Evolutionary conservation across 768 basidiomycete species (phyloP).

Genomic region (Pisolithus sp.): DNA sequence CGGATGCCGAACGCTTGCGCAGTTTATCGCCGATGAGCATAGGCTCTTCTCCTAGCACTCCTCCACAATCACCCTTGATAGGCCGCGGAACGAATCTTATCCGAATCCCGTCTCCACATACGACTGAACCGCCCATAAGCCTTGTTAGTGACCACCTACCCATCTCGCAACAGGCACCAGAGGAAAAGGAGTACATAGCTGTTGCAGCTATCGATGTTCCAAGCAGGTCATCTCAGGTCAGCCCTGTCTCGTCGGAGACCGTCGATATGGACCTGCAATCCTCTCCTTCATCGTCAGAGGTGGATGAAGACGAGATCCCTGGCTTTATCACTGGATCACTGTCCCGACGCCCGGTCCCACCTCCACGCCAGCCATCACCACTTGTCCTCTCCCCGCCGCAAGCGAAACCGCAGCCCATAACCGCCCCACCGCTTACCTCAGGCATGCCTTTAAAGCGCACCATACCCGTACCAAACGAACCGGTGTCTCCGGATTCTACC

Average conservation of each 20-base stretch:
- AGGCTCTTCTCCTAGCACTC: constrained; percentile 40
- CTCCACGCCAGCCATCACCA: constrained; percentile 16
- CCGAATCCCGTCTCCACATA: constrained; percentile 4
- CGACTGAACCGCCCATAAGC: constrained; percentile 1
- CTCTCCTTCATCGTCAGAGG: constrained; percentile 24
- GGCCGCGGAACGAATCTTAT: constrained; percentile 2
- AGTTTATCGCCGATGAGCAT: constrained; percentile 61
- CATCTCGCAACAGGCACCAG: constrained; percentile 13
- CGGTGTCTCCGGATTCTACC: constrained; percentile 2
- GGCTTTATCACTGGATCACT: constrained; percentile 28
- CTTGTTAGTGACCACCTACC: constrained; percentile 7
- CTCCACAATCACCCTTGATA: constrained; percentile 20
- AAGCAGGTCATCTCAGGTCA: constrained; percentile 23
- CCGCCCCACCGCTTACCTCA: constrained; percentile 10
- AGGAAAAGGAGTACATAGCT: constrained; percentile 10
- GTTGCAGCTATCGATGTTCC: constrained; percentile 21
- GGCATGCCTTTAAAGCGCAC: constrained; percentile 3
- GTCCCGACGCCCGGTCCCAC: constrained; percentile 17
- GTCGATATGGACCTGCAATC: constrained; percentile 31
- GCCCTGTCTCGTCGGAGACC: constrained; percentile 28
- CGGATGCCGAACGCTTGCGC: constrained; percentile 29
- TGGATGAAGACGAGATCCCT: constrained; percentile 24
- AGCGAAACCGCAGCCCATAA: not conserved
- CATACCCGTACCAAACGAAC: constrained; percentile 5
- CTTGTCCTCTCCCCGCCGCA: constrained; percentile 17